These are phyloP conservation scores for Antarctomyces pellizariae DNA, from an alignment of 495 filamentous ascomycete genomes.

Conservation along the genomic window DNA sequence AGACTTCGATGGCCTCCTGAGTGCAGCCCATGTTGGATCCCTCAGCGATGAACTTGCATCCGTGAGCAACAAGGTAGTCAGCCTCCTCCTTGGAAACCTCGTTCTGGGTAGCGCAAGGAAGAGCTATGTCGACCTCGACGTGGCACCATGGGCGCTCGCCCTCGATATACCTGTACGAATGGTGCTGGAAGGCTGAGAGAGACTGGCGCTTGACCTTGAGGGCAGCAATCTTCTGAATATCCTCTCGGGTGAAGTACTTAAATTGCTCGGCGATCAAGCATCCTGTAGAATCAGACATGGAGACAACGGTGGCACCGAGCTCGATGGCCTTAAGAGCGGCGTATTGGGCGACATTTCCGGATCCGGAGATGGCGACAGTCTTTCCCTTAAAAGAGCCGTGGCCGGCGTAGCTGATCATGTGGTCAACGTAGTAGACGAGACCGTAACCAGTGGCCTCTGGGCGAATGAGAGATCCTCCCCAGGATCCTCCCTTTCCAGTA, in stretches of 20 bases:
- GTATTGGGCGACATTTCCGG: constrained; percentile 96
- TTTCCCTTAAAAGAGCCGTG: constrained; percentile 77
- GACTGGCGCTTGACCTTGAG: constrained; percentile 77
- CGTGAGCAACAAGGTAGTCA: constrained; percentile 48
- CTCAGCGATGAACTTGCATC: constrained; percentile 76
- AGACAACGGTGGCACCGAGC: constrained; percentile 79
- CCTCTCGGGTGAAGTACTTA: constrained; percentile 47
- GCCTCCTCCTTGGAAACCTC: constrained; percentile 85
- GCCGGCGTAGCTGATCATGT: constrained; percentile 87
- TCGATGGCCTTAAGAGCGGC: constrained; percentile 92
- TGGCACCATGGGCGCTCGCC: constrained; percentile 83
- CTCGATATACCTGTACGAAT: constrained; percentile 60
- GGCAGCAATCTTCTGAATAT: constrained; percentile 50
- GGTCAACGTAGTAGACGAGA: constrained; percentile 88
- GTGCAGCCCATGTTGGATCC: constrained; percentile 99
- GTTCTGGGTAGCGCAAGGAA: constrained; percentile 92
- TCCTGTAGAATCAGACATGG: constrained; percentile 85
- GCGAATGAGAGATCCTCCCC: constrained; percentile 86
- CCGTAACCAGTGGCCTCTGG: constrained; percentile 96
- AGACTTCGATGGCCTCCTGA: constrained; percentile 81
- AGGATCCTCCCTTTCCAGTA: constrained; percentile 81
- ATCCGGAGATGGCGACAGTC: constrained; percentile 87
- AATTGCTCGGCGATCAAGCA: constrained; percentile 43
- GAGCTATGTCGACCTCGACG: constrained; percentile 72
- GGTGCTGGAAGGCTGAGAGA: constrained; percentile 32